Percentiles rank a stretch among this genome's conserved stretches.
These are phyloP conservation scores for Psilocybe cubensis DNA, from an alignment of 768 basidiomycete genomes.

Conservation along the genomic window DNA sequence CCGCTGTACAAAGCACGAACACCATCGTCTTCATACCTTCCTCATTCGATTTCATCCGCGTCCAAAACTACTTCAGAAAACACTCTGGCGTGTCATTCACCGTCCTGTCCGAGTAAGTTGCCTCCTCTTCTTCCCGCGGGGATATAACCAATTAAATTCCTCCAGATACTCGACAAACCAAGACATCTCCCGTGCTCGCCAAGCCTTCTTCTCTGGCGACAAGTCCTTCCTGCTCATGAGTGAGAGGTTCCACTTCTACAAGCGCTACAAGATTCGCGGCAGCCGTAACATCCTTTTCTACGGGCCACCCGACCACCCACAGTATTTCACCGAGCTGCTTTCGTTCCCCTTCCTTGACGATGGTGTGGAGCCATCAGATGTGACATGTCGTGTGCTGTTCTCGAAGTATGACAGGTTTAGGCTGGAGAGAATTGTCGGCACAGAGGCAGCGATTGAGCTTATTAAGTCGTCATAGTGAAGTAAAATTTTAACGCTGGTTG, in stretches of 20 bases:
- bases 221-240: constrained; percentile 89
- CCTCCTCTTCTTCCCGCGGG: background rate
- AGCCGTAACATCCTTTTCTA: constrained; percentile 95
- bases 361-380: constrained; percentile 83
- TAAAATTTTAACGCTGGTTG: background rate
- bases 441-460: constrained; percentile 46
- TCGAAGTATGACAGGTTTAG: constrained; percentile 89
- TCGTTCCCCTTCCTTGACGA: constrained; percentile 91
- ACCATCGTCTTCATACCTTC: constrained; percentile 91
- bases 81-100: constrained; percentile 70
- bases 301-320: constrained; percentile 85
- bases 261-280: constrained; percentile 93
- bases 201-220: constrained; percentile 88
- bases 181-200: constrained; percentile 92
- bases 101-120: constrained; percentile 85
- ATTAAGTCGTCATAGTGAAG: constrained; percentile 34
- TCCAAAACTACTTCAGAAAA: constrained; percentile 87
- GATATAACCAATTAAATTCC: constrained; percentile 2
- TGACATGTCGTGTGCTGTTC: constrained; percentile 81
- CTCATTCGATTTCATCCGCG: constrained; percentile 94
- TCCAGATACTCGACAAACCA: constrained; percentile 88
- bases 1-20: constrained; percentile 90
- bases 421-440: constrained; percentile 83
- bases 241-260: constrained; percentile 99
- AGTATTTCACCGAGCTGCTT: constrained; percentile 90